A percentile compares a stretch with the other conserved stretches of the same genome.
Conservation (phyloP, 2,329 filamentous ascomycete species). For the Fusarium chuoi region DNA sequence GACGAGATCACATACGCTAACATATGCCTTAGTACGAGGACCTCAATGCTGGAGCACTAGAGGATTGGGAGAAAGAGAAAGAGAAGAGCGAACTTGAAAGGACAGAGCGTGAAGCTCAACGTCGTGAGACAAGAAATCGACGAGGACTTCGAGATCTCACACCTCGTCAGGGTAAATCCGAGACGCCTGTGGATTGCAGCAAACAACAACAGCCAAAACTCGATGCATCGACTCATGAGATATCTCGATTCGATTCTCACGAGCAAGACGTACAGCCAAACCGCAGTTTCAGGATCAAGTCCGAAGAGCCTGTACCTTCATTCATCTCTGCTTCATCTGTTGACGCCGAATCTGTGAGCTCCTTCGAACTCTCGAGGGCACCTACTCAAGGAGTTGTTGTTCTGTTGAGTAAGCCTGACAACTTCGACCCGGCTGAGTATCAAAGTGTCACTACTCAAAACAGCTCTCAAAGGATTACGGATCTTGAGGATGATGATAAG, state of each 20-base stretch:
- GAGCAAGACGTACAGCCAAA: conserved; percentile 28
- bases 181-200: conserved; percentile 11
- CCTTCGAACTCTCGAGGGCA: conserved; percentile 8
- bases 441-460: conserved; percentile 47
- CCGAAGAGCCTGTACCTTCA: conserved; percentile 46
- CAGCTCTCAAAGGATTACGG: conserved; percentile 45
- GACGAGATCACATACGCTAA: conserved; percentile 35
- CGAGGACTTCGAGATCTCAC: conserved; percentile 5
- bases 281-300: conserved; percentile 38
- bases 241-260: conserved; percentile 20
- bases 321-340: conserved; percentile 43
- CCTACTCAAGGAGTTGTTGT: conserved; percentile 41
- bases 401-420: conserved; percentile 44
- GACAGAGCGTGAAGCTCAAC: not conserved
- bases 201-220: conserved; percentile 36
- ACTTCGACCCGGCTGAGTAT: conserved; percentile 52
- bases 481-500: conserved; percentile 51
- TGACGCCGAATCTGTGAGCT: conserved; percentile 33
- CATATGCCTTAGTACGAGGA: conserved; percentile 40
- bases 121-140: conserved; percentile 8
- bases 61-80: conserved; percentile 47
- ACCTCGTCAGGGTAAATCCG: not conserved
- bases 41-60: conserved; percentile 46
- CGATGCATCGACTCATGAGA: conserved; percentile 18
- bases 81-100: conserved; percentile 1